phyloP scores from a whole-genome alignment of 2,329 filamentous ascomycete genomes.

The Colletotrichum sp. region DNA sequence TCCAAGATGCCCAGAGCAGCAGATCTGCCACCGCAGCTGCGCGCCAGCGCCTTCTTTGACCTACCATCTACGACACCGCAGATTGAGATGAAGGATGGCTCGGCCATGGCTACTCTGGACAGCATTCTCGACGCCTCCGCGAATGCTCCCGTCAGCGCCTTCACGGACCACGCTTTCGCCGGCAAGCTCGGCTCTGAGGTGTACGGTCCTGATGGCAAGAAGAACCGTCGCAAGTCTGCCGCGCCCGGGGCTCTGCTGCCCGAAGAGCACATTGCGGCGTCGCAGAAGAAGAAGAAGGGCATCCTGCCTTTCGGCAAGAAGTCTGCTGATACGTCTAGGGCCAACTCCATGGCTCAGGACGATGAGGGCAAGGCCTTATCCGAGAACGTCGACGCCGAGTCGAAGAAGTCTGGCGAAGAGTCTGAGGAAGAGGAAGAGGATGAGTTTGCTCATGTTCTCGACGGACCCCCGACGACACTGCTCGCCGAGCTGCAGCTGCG shows the following conservation, averaged over 20 bases:
- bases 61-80: slow-evolving; percentile 58
- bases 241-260: slow-evolving; percentile 30
- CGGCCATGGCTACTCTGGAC: slow-evolving; percentile 87
- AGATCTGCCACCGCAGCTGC: slow-evolving; percentile 77
- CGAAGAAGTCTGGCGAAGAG: slow-evolving; percentile 28
- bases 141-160: slow-evolving; percentile 85
- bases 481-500: slow-evolving; percentile 91
- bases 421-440: slow-evolving; percentile 43
- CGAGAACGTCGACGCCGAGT: slow-evolving; percentile 29
- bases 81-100: slow-evolving; percentile 73
- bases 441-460: slow-evolving; percentile 36
- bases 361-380: slow-evolving; percentile 26
- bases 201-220: slow-evolving; percentile 65
- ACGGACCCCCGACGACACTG: slow-evolving; percentile 84
- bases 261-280: slow-evolving; percentile 21
- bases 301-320: slow-evolving; percentile 53
- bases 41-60: slow-evolving; percentile 93
- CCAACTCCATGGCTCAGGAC: slow-evolving; percentile 16
- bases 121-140: slow-evolving; percentile 91
- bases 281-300: slow-evolving; percentile 50
- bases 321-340: slow-evolving; percentile 25
- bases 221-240: slow-evolving; percentile 42
- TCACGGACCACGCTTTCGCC: slow-evolving; percentile 86
- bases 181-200: slow-evolving; percentile 78
- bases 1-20: slow-evolving; percentile 30